Evolutionary conservation across 1,284 basidiomycete genomes (phyloP).

Genomic region (Gastroboletus turbinatus): DNA sequence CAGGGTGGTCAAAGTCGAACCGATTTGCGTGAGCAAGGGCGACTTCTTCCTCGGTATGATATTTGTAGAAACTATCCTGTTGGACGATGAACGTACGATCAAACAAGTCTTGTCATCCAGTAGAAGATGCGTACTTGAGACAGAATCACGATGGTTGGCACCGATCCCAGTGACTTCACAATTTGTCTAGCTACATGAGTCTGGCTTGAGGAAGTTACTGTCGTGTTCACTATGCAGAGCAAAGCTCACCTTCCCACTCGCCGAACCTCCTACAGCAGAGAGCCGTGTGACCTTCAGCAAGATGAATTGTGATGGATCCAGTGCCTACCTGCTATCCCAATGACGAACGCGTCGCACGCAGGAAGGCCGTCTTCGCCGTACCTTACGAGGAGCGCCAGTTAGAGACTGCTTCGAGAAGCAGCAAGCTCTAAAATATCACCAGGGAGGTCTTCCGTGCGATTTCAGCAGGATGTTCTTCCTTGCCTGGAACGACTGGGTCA

Average conservation of each 20-base stretch:
- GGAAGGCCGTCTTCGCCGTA: constrained; percentile 73
- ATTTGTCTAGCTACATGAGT: constrained; percentile 92
- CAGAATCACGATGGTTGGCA: constrained; percentile 87
- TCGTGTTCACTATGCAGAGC: background rate
- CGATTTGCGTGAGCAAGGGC: constrained; percentile 81
- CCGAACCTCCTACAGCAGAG: constrained; percentile 69
- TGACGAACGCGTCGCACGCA: constrained; percentile 81
- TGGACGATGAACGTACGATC: background rate
- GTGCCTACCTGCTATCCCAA: constrained; percentile 85
- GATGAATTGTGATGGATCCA: constrained; percentile 38
- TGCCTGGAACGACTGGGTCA: constrained; percentile 25
- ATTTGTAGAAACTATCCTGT: constrained; percentile 93
- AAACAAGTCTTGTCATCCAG: background rate
- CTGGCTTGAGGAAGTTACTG: constrained; percentile 41
- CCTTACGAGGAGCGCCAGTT: constrained; percentile 42
- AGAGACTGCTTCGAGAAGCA: constrained; percentile 7
- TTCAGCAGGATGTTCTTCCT: constrained; percentile 80
- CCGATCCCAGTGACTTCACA: constrained; percentile 75
- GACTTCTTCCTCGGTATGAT: constrained; percentile 76
- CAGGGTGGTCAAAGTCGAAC: constrained; percentile 92
- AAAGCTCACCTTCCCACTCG: constrained; percentile 82
- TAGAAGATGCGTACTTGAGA: constrained; percentile 58
- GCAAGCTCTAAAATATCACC: constrained; percentile 46
- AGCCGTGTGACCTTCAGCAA: constrained; percentile 7
- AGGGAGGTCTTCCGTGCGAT: constrained; percentile 79